Conservation (phyloP, 139 green algal species). For the Bryopsis sp. region DNA sequence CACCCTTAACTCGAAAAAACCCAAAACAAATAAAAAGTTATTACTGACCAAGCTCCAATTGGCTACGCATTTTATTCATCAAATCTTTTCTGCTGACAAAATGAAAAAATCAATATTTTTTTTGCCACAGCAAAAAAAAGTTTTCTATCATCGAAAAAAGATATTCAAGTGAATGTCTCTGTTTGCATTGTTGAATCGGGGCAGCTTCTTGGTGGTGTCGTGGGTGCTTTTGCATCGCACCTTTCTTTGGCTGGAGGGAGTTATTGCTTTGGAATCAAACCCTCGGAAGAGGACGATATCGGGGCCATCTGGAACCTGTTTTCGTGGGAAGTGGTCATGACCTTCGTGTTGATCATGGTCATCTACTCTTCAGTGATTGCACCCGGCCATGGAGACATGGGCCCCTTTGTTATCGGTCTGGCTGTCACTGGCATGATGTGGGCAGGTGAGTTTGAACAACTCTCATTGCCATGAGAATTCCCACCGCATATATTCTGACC, state of each 20-base stretch:
- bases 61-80: too few relatives aligned
- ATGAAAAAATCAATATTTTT: too few relatives aligned
- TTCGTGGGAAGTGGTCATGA: conserved; percentile 12
- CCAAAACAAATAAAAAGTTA: too few relatives aligned
- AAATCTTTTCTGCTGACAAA: too few relatives aligned
- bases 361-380: not conserved
- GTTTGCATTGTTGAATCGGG: too few relatives aligned
- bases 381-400: conserved; percentile 12
- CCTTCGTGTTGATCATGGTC: conserved; percentile 15
- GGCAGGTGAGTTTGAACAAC: not conserved
- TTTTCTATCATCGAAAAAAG: too few relatives aligned
- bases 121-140: too few relatives aligned
- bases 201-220: conserved; percentile 3
- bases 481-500: not conserved
- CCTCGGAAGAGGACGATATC: not conserved
- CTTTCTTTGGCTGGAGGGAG: not conserved
- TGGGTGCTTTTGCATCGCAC: not conserved
- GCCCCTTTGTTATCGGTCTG: conserved; percentile 11
- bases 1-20: too few relatives aligned
- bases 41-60: too few relatives aligned
- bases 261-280: conserved; percentile 10
- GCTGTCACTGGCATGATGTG: conserved; percentile 3
- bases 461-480: not conserved
- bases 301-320: conserved; percentile 3
- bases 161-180: too few relatives aligned